phyloP scores from a whole-genome alignment of 805 yeast species.

The Nakazawaea ernobii region DNA sequence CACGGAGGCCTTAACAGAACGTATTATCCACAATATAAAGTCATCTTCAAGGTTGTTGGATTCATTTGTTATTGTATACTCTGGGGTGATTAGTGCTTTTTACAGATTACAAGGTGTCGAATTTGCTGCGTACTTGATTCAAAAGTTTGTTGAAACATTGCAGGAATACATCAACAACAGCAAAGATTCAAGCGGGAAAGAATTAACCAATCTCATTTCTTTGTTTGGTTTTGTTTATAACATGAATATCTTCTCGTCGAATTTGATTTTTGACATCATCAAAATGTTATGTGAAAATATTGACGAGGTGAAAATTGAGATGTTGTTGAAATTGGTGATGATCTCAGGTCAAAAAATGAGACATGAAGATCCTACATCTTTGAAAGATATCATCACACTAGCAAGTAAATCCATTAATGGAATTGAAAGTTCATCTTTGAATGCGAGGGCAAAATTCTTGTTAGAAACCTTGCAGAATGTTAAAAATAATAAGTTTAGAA shows the following conservation, averaged over 20 bases:
- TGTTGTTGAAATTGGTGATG: conserved; percentile 64
- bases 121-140: conserved; percentile 84
- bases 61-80: conserved; percentile 71
- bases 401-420: conserved; percentile 43
- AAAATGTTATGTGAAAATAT: conserved; percentile 34
- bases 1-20: conserved; percentile 58
- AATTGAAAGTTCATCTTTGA: conserved; percentile 31
- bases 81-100: conserved; percentile 69
- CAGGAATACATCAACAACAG: conserved; percentile 33
- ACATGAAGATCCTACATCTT: conserved; percentile 81
- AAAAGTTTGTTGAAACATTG: conserved; percentile 68
- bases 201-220: conserved; percentile 52
- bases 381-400: conserved; percentile 68
- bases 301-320: conserved; percentile 70
- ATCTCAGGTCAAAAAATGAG: conserved; percentile 82
- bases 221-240: conserved; percentile 72
- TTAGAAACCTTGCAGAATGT: conserved; percentile 81
- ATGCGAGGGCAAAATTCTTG: conserved; percentile 71
- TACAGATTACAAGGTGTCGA: conserved; percentile 80
- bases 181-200: conserved; percentile 24
- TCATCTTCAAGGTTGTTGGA: conserved; percentile 67
- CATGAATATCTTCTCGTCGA: conserved; percentile 70
- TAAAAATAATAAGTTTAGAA: conserved; percentile 76
- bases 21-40: conserved; percentile 58
- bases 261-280: conserved; percentile 73